phyloP scores from a whole-genome alignment of 1,284 basidiomycete species.

The Trichosporon sp. region DNA sequence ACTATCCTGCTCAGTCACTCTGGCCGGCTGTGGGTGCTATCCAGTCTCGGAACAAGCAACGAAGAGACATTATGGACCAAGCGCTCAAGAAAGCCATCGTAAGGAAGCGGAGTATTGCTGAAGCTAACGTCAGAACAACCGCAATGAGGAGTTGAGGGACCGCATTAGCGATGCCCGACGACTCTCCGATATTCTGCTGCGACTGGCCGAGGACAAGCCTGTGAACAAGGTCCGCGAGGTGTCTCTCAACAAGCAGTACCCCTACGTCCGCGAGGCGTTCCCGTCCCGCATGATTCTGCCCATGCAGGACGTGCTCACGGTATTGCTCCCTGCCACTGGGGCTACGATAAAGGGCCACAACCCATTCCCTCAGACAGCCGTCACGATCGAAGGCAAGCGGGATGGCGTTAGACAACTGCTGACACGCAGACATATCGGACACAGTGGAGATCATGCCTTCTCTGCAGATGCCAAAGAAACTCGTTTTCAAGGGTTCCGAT shows the following conservation, averaged over 20 bases:
- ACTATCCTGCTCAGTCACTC: constrained; percentile 87
- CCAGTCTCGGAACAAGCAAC: constrained; percentile 74
- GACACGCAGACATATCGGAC: constrained; percentile 67
- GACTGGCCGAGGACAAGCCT: constrained; percentile 49
- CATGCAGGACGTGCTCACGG: constrained; percentile 88
- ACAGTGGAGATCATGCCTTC: constrained; percentile 91
- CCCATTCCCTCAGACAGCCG: constrained; percentile 77
- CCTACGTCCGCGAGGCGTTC: constrained; percentile 64
- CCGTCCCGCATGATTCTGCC: constrained; percentile 79
- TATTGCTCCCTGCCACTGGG: constrained; percentile 75
- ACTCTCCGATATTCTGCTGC: constrained; percentile 45
- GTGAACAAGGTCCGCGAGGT: constrained; percentile 43
- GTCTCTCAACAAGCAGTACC: constrained; percentile 61
- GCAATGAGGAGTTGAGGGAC: constrained; percentile 43
- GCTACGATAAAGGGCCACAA: constrained; percentile 68
- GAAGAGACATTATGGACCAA: constrained; percentile 58
- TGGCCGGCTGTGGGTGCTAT: constrained; percentile 91
- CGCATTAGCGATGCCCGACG: constrained; percentile 53
- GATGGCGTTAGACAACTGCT: background rate
- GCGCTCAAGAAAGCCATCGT: constrained; percentile 50
- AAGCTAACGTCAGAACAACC: constrained; percentile 15
- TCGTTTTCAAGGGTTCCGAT: constrained; percentile 81
- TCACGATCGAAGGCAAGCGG: constrained; percentile 73
- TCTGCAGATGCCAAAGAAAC: constrained; percentile 87
- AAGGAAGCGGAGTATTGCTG: constrained; percentile 16